phyloP scores from a whole-genome alignment of 192 early-diverging fungal genomes.

The Coemansia sp. region DNA sequence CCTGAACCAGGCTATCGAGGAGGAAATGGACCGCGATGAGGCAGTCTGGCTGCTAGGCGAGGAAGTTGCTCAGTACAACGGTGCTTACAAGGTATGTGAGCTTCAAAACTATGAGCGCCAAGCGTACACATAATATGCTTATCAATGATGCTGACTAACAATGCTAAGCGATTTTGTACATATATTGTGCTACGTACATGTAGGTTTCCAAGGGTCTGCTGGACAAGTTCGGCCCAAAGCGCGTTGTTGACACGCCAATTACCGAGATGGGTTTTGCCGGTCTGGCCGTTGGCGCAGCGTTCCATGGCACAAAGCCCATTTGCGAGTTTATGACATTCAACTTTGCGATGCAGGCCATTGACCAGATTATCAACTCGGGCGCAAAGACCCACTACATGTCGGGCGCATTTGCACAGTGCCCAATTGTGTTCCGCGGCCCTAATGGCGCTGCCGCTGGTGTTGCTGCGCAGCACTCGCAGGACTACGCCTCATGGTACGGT shows the following conservation, averaged over 20 bases:
- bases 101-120: not conserved
- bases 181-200: not conserved
- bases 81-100: constrained; percentile 92
- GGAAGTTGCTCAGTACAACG: constrained; percentile 99
- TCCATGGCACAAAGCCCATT: constrained; percentile 90
- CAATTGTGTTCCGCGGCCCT: constrained; percentile 98
- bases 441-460: constrained; percentile 98
- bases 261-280: constrained; percentile 98
- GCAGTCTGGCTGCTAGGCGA: constrained; percentile 93
- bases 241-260: constrained; percentile 98
- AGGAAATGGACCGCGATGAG: constrained; percentile 91
- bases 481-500: constrained; percentile 98
- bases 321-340: constrained; percentile 99
- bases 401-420: constrained; percentile 79
- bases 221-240: constrained; percentile 96
- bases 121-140: not conserved
- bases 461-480: constrained; percentile 98
- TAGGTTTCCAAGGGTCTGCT: constrained; percentile 94
- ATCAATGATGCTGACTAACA: not conserved
- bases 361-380: constrained; percentile 98
- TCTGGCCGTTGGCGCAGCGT: constrained; percentile 90
- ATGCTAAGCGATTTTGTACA: too few species aligned
- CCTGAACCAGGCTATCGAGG: constrained; percentile 94
- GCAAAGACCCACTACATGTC: constrained; percentile 99
- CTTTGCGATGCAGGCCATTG: constrained; percentile 99